Evolutionary conservation across 176 grass and related monocot species (phyloP).

Genomic region (Musa beccarii): DNA sequence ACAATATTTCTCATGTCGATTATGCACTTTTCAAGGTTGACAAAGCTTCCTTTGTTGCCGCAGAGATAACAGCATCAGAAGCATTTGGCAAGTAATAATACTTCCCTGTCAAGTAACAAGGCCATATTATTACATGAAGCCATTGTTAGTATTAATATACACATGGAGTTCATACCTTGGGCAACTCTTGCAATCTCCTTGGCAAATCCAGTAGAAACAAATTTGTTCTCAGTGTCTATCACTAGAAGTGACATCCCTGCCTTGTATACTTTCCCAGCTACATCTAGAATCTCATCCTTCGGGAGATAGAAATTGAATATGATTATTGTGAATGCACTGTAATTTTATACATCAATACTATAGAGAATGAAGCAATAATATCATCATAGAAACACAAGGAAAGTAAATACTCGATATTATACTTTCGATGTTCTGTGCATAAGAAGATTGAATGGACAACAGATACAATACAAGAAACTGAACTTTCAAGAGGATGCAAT

Average conservation of each 20-base stretch:
- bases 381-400: too few relatives aligned
- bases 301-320: background rate
- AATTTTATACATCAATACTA: background rate
- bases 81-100: constrained; percentile 99
- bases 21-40: constrained; percentile 54
- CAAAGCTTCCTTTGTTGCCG: constrained; percentile 74
- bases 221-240: constrained; percentile 97
- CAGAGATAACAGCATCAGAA: constrained; percentile 85
- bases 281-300: constrained; percentile 95
- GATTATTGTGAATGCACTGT: background rate
- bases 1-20: background rate
- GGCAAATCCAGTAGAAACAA: constrained; percentile 96
- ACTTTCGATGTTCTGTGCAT: too few relatives aligned
- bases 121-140: background rate
- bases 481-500: background rate
- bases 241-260: constrained; percentile 95
- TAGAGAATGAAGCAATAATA: background rate
- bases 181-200: constrained; percentile 96
- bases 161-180: constrained; percentile 50
- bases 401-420: too few relatives aligned
- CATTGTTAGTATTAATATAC: background rate
- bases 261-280: constrained; percentile 93
- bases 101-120: constrained; percentile 47
- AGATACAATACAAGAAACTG: background rate
- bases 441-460: background rate